These are phyloP conservation scores for Melanopsichium pennsylvanicum DNA, from an alignment of 1,284 basidiomycete species.

Conservation along the genomic window DNA sequence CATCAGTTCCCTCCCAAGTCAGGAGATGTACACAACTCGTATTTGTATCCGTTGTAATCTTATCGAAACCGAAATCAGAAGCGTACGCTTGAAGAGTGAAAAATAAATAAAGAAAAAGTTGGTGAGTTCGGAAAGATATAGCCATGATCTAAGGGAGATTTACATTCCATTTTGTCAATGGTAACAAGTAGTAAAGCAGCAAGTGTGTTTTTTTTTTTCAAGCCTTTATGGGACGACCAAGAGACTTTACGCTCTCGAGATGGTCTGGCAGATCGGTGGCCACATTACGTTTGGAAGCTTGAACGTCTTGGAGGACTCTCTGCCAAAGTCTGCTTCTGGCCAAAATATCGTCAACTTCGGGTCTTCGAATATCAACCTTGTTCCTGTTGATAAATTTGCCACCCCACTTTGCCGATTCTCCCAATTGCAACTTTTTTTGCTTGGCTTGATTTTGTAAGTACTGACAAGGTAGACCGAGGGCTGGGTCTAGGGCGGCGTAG, in stretches of 20 bases:
- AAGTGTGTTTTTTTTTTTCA: too few relatives aligned
- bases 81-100: too few relatives aligned
- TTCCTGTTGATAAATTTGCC: constrained; percentile 52
- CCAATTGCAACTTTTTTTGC: background rate
- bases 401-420: constrained; percentile 38
- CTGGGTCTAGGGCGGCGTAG: constrained; percentile 37
- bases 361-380: constrained; percentile 28
- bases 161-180: too few relatives aligned
- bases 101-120: too few relatives aligned
- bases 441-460: too few relatives aligned
- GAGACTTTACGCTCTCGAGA: constrained; percentile 20
- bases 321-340: constrained; percentile 47
- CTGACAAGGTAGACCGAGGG: constrained; percentile 35
- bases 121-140: too few relatives aligned
- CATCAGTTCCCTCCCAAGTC: too few relatives aligned
- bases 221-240: constrained; percentile 4
- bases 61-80: too few relatives aligned
- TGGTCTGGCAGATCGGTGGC: constrained; percentile 33
- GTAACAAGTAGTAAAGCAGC: too few relatives aligned
- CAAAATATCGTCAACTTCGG: constrained; percentile 49
- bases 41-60: too few relatives aligned
- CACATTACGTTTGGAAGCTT: constrained; percentile 20
- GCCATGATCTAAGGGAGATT: too few relatives aligned
- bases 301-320: constrained; percentile 40
- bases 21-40: too few relatives aligned